phyloP scores from a whole-genome alignment of 805 yeast genomes.

The Candida montana region DNA sequence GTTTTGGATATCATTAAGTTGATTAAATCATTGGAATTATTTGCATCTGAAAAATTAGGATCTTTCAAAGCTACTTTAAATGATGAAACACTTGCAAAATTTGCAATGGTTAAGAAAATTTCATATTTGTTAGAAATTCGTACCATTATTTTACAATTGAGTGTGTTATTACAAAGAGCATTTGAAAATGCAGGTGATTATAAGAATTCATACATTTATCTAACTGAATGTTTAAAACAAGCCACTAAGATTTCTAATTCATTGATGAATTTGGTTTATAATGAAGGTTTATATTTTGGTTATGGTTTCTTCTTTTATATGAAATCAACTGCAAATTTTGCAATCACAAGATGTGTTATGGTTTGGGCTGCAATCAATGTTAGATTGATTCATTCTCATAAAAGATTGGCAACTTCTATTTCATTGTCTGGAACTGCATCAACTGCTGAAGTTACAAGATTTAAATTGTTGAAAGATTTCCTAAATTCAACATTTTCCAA shows the following conservation, averaged over 20 bases:
- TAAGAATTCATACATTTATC: conserved; percentile 30
- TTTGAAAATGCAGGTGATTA: conserved; percentile 30
- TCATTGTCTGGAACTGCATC: neutral
- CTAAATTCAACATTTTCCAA: conserved; percentile 4
- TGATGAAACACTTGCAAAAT: conserved; percentile 10
- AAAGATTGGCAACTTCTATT: neutral
- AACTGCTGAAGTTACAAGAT: conserved; percentile 5
- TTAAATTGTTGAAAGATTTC: conserved; percentile 12
- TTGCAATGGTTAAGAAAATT: conserved; percentile 21
- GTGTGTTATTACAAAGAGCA: conserved; percentile 33
- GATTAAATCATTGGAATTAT: conserved; percentile 31
- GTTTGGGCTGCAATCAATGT: conserved; percentile 8
- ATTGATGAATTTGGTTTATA: conserved; percentile 28
- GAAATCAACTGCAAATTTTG: conserved; percentile 30
- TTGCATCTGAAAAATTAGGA: conserved; percentile 26
- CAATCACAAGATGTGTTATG: conserved; percentile 13
- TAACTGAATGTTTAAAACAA: conserved; percentile 27
- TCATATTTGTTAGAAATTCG: conserved; percentile 24
- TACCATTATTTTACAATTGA: conserved; percentile 29
- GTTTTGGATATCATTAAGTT: conserved; percentile 30
- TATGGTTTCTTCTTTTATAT: conserved; percentile 35
- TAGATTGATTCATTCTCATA: conserved; percentile 18
- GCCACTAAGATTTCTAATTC: conserved; percentile 30
- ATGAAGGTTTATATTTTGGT: conserved; percentile 35
- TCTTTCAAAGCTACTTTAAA: conserved; percentile 14